A percentile compares a stretch with the other conserved stretches of the same genome.
These are phyloP conservation scores for Raphanus sativus DNA, from an alignment of 345 rosid genomes.

Conservation along the genomic window DNA sequence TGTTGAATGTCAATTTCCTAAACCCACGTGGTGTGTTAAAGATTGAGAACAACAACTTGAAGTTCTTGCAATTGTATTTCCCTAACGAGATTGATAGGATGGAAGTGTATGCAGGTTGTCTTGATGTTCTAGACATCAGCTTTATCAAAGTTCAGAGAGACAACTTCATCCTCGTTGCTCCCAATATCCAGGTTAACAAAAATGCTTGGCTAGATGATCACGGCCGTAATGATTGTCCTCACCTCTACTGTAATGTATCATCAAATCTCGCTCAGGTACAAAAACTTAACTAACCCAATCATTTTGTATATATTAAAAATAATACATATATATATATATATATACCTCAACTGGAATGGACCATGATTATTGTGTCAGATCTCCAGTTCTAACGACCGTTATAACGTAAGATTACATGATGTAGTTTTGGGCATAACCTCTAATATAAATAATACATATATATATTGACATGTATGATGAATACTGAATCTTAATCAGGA, in stretches of 20 bases:
- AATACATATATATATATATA: not conserved
- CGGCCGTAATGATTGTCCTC: not conserved
- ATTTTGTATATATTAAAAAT: not conserved
- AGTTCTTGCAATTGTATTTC: not conserved
- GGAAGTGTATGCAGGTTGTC: not conserved
- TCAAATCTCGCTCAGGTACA: slow-evolving; percentile 19
- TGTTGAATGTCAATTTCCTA: not conserved
- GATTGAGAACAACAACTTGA: slow-evolving; percentile 21
- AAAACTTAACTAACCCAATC: not conserved
- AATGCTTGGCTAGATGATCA: not conserved
- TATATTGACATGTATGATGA: slow-evolving; percentile 1
- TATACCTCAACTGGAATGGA: not conserved
- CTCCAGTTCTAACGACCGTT: not conserved
- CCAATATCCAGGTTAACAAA: not conserved
- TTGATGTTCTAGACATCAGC: slow-evolving; percentile 16
- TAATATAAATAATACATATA: not conserved
- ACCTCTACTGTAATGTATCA: slow-evolving; percentile 10
- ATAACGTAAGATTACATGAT: not conserved
- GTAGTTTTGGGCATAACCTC: not conserved
- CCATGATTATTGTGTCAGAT: not conserved
- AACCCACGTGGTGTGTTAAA: not conserved
- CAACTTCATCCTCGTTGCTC: not conserved
- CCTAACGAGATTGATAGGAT: not conserved
- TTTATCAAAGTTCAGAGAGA: not conserved
- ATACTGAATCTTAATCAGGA: slow-evolving; percentile 12